Conservation (phyloP, 176 grass and related monocot genomes). For the Alloteropsis semialata region DNA sequence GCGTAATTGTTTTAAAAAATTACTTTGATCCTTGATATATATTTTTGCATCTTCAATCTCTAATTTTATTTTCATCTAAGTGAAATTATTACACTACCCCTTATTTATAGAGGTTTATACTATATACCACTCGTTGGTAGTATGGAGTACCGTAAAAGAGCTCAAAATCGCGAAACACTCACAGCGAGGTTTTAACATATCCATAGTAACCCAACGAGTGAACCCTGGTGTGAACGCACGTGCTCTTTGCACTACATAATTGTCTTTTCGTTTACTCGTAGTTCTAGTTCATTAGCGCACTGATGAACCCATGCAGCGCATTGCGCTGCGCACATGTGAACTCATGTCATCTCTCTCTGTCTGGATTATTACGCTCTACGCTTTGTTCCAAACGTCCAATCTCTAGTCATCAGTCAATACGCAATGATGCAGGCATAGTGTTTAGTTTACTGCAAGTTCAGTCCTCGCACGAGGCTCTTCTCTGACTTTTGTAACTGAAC, state of each 20-base stretch:
- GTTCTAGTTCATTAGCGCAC: neutral
- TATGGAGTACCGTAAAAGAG: too few relatives aligned
- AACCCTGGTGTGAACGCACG: neutral
- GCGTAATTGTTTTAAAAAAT: too few relatives aligned
- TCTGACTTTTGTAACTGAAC: neutral
- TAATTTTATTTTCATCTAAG: too few relatives aligned
- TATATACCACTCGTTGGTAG: too few relatives aligned
- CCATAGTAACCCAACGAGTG: too few relatives aligned
- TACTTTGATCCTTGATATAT: too few relatives aligned
- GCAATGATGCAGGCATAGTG: neutral
- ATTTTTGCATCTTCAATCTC: too few relatives aligned
- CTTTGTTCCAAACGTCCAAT: neutral
- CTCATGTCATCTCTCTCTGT: too few relatives aligned
- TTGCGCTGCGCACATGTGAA: neutral
- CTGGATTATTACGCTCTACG: neutral
- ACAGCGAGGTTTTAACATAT: neutral
- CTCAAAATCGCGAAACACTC: too few relatives aligned
- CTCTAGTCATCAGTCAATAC: neutral
- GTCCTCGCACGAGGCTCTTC: neutral
- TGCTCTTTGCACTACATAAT: neutral
- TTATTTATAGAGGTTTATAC: too few relatives aligned
- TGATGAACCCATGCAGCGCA: too few relatives aligned
- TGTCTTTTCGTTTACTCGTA: neutral
- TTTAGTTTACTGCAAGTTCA: neutral
- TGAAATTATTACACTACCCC: too few relatives aligned